Evolutionary conservation across 306 rosid species (phyloP), one percentile per base, ranked within the genome.

Genomic region (Acmispon strigosus): DNA sequence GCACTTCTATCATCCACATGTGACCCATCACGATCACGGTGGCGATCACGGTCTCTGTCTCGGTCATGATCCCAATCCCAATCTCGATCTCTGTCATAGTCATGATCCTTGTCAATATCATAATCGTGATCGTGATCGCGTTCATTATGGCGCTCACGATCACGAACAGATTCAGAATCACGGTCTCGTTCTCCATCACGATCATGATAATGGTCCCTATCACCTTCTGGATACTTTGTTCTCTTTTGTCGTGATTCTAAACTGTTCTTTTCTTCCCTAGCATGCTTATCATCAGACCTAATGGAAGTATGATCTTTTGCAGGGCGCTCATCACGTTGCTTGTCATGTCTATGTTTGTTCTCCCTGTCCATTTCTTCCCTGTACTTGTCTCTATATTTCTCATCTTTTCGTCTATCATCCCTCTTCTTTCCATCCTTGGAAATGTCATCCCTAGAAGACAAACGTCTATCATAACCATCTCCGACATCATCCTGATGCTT

Each of bases 371-470:
- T 53, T 59, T 87, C 96, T 69, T 91, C 97, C 74, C 87, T 78
- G 67, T 81, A 74, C 73, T 86, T 95, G 82, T 89, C 97, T 76
- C 76, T 84, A 56, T 84, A 78, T 78, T 84, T 89, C 29, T 95
- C 99, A 76, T 95, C 97, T 78, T 79, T 95, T 68, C 85, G 92
- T 75, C 84, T 95, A 77, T 95, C 99, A 80, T 88, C 92, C 84
- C 85, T 95, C 63, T 80, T 86, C 71, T 81, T 86, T 56, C 77
- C 92, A 70, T 91, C 97, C 82, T 82, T 87, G 41, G 80, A 68
- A 81, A 34, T 36, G 67, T 87, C 96, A 82, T 89, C 92, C 83
- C 80, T 86, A 54, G 89, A 83, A 41, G 84, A 87, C 65, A 85
- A 68, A 49, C 81, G 79, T 49, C 88, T 88, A 61, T 80, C 84